Evolutionary conservation across 1,284 basidiomycete genomes (phyloP).

Genomic region (Chalciporus sp.): DNA sequence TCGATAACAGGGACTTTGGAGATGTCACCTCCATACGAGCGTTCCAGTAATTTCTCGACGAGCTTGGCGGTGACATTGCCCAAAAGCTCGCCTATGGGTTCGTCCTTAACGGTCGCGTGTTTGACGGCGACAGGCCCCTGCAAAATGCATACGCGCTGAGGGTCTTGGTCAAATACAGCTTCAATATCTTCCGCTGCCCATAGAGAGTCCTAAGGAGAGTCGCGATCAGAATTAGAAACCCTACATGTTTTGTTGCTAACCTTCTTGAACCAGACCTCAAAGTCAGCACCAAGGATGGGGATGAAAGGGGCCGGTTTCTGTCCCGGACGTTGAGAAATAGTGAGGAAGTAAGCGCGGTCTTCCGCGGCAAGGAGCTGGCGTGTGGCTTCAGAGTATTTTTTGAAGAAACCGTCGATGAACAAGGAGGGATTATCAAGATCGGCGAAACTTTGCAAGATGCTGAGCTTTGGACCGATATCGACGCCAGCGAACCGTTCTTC

Average conservation of each 20-base stretch:
- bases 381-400: slow-evolving; percentile 79
- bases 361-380: slow-evolving; percentile 92
- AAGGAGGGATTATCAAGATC: slow-evolving; percentile 81
- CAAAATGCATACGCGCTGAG: slow-evolving; percentile 96
- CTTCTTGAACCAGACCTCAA: slow-evolving; percentile 99
- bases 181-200: slow-evolving; percentile 99
- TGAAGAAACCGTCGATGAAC: slow-evolving; percentile 86
- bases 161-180: slow-evolving; percentile 97
- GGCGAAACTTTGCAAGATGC: slow-evolving; percentile 87
- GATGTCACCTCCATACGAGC: slow-evolving; percentile 80
- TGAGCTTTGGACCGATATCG: slow-evolving; percentile 79
- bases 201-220: slow-evolving; percentile 76
- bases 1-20: slow-evolving; percentile 82
- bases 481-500: slow-evolving; percentile 98
- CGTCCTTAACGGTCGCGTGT: slow-evolving; percentile 86
- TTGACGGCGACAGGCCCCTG: slow-evolving; percentile 96
- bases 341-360: slow-evolving; percentile 94
- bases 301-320: slow-evolving; percentile 99
- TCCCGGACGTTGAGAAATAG: slow-evolving; percentile 90
- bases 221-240: slow-evolving; percentile 19
- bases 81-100: slow-evolving; percentile 91
- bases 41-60: slow-evolving; percentile 79
- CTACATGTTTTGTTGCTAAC: slow-evolving; percentile 41
- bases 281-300: slow-evolving; percentile 90
- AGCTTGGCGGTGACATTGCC: slow-evolving; percentile 85